Base-by-base conservation (phyloP, 208 protist species). In the Endotrypanum monterogeii region DNA sequence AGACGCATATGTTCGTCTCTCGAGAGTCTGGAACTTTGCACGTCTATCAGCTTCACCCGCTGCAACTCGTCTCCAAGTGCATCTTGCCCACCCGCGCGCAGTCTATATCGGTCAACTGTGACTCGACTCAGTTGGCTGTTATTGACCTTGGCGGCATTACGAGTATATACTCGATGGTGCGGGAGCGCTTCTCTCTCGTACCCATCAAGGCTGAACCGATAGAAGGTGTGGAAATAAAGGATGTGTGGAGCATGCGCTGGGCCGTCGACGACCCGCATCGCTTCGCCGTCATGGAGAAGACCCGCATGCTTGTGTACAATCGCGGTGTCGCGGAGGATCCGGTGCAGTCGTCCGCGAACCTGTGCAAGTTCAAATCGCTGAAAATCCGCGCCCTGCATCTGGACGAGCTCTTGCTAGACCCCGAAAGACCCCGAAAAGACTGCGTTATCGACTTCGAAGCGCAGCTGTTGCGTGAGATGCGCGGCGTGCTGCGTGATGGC, bases 241-340 rank as follows among this genome's bases (percentile, higher is more conserved):
- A 99, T 61, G 96, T 98, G 18, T 99, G 98, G 98, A 90, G 94
- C 80, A 62, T 99, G 67, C 71, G 75, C 57, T 99, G 98, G 98
- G 88, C 95, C 50, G 71, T 81, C 5, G 98, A 99, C 78, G 93
- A 98, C 79, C 95, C 97, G 14, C 74, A 94, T 62, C 87, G 96
- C 46, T 90, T 99, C 60, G 98, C 94, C 30, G 83, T 98, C 63
- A 98, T 99, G 96, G 97, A 98, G 84, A 98, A 98, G 84, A 97
- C 97, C 35, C 86, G 95, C 67, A 94, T 98, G 91, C 95, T 93
- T 72, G 89, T 99, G 62, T 99, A 98, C 78, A 74, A 91, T 73
- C 89, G 82, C 56, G 73, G 90, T 2, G 89, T 96, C 18, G 61
- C 94, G 18, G 98, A 99, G 85, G 97, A 98, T 79, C 94, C 94